Percentiles rank a stretch among this genome's conserved stretches.
These are phyloP conservation scores for Wickerhamomyces hampshirensis DNA, from an alignment of 805 yeast species.

Conservation along the genomic window DNA sequence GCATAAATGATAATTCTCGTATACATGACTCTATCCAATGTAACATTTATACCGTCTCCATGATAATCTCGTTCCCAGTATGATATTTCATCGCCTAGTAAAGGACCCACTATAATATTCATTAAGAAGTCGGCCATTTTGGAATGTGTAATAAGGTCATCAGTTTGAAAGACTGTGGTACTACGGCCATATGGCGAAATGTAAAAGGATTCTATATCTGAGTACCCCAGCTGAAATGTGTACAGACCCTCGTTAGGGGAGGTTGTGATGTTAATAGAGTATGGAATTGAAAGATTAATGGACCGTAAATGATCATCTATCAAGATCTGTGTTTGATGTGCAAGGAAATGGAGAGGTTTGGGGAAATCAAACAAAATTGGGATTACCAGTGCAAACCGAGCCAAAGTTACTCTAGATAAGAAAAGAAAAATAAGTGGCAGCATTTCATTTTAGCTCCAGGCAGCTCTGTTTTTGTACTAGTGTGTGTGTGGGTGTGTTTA, in stretches of 20 bases:
- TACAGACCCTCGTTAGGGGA: background rate
- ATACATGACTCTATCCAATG: slow-evolving; percentile 3
- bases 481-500: too few species aligned
- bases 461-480: too few species aligned
- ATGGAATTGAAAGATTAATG: slow-evolving; percentile 1
- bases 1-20: slow-evolving; percentile 1
- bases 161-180: slow-evolving; percentile 11
- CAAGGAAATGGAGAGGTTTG: slow-evolving; percentile 4
- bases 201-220: slow-evolving; percentile 9
- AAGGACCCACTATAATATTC: slow-evolving; percentile 7
- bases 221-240: slow-evolving; percentile 4
- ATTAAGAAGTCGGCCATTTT: slow-evolving; percentile 10
- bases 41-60: slow-evolving; percentile 1
- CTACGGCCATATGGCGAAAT: slow-evolving; percentile 11
- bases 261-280: background rate
- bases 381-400: too few species aligned
- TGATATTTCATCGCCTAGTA: slow-evolving; percentile 6
- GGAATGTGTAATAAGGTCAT: slow-evolving; percentile 10
- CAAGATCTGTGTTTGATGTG: slow-evolving; percentile 4
- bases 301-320: slow-evolving; percentile 3
- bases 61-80: background rate
- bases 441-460: too few species aligned
- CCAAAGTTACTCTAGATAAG: too few species aligned
- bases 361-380: slow-evolving; percentile 12
- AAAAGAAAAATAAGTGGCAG: too few species aligned